Conservation (phyloP, 768 basidiomycete genomes). For the Amanita rubescens region DNA sequence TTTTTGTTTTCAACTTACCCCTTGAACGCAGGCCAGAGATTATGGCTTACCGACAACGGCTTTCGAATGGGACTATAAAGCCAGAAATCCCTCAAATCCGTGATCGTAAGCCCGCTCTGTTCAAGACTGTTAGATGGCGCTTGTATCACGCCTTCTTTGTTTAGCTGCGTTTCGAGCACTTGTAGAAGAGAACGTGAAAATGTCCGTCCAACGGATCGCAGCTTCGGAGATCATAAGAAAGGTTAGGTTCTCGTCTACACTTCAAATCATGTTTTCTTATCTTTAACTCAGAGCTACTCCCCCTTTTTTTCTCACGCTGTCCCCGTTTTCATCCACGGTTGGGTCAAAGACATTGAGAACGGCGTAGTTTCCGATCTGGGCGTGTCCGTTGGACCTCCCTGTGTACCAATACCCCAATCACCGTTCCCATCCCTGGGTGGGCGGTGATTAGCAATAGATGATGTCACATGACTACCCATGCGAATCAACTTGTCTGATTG, state of each 20-base stretch:
- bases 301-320: background rate
- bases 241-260: background rate
- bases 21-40: slow-evolving; percentile 13
- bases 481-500: background rate
- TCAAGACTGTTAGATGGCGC: background rate
- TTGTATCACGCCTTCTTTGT: too few relatives aligned
- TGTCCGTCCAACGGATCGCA: slow-evolving; percentile 12
- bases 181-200: slow-evolving; percentile 17
- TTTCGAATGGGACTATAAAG: background rate
- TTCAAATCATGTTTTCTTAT: background rate
- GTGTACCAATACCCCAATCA: slow-evolving; percentile 9
- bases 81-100: slow-evolving; percentile 12
- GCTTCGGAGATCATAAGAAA: background rate
- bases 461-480: background rate
- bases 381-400: slow-evolving; percentile 16
- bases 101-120: slow-evolving; percentile 11
- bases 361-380: slow-evolving; percentile 17
- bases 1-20: background rate
- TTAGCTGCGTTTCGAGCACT: slow-evolving; percentile 17
- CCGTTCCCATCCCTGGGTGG: slow-evolving; percentile 11
- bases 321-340: slow-evolving; percentile 18
- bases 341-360: slow-evolving; percentile 19
- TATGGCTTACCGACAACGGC: slow-evolving; percentile 12
- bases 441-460: background rate
- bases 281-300: background rate